Conservation (phyloP, 495 filamentous ascomycete species). For the Choiromyces venosus region DNA sequence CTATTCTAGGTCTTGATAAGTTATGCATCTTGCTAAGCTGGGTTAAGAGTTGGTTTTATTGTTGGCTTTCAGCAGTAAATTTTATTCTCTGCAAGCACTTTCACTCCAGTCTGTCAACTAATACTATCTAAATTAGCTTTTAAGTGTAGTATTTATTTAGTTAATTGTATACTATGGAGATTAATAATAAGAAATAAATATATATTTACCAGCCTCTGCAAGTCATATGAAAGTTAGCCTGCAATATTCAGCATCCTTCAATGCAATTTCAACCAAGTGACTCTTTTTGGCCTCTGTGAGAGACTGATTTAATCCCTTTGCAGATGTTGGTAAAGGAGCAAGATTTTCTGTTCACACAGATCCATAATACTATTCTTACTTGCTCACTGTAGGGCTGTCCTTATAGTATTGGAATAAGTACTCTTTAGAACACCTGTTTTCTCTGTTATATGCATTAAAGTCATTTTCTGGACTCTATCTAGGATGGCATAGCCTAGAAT, state of each 20-base stretch:
- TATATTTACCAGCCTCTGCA: no score
- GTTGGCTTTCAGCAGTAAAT: no score
- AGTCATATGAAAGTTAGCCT: no score
- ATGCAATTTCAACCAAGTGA: conserved; percentile 17
- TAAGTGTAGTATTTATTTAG: no score
- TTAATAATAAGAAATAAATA: no score
- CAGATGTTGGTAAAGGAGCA: conserved; percentile 10
- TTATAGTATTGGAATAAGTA: conserved; percentile 20
- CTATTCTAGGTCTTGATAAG: no score
- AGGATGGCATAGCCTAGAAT: conserved; percentile 26
- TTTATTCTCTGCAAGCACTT: no score
- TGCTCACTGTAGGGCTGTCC: conserved; percentile 18
- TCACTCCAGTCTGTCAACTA: no score
- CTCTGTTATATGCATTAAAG: conserved; percentile 17
- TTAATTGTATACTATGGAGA: no score
- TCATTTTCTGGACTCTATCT: conserved; percentile 19
- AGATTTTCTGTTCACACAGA: conserved; percentile 15
- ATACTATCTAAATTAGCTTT: no score
- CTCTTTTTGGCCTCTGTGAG: neutral
- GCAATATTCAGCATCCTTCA: neutral
- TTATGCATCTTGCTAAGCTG: no score
- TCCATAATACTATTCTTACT: conserved; percentile 16
- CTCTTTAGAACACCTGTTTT: conserved; percentile 13
- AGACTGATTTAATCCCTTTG: neutral
- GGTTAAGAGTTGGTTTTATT: no score